These are phyloP conservation scores for Flaveria floridana DNA, from an alignment of 140 eudicot genomes.

Conservation along the genomic window DNA sequence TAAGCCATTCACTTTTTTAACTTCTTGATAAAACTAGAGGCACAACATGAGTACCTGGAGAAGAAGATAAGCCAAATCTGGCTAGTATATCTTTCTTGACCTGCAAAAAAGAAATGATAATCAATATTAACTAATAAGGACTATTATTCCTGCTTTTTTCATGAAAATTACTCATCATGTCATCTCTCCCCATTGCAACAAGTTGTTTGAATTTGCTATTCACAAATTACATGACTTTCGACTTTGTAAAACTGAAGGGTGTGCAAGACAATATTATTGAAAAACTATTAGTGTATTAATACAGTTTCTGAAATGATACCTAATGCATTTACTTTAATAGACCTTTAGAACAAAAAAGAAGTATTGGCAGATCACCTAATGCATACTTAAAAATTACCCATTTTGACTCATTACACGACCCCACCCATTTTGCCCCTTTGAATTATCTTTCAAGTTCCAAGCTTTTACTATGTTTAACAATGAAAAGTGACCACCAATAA, in stretches of 20 bases:
- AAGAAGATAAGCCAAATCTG: slow-evolving; percentile 50
- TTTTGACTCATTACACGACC: neutral
- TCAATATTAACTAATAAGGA: neutral
- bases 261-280: neutral
- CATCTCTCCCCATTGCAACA: neutral
- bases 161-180: neutral
- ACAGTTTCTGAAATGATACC: neutral
- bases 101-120: slow-evolving; percentile 40
- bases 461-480: neutral
- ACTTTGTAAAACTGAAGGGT: neutral
- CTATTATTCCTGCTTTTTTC: neutral
- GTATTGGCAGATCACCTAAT: neutral
- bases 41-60: slow-evolving; percentile 55
- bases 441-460: neutral
- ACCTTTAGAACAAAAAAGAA: neutral
- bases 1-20: neutral
- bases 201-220: neutral
- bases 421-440: neutral
- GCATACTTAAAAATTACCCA: neutral
- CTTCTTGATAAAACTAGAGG: neutral
- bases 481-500: neutral
- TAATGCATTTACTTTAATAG: neutral
- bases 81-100: slow-evolving; percentile 69
- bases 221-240: neutral
- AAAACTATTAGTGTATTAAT: neutral